These are phyloP conservation scores for Solanum hybrid DNA, from an alignment of 305 asterid genomes.

Conservation along the genomic window DNA sequence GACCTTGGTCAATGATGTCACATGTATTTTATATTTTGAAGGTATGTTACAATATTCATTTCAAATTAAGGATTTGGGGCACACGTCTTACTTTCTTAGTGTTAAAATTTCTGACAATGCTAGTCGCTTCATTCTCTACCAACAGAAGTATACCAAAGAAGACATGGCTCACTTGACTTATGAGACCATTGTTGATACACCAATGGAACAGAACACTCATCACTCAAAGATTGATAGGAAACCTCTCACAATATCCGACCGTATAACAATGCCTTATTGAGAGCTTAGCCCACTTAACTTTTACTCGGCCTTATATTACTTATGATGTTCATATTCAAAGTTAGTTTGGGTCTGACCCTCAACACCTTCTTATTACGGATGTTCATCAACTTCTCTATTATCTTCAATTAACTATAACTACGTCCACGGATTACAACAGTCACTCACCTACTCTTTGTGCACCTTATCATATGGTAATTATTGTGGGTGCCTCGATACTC, in stretches of 20 bases:
- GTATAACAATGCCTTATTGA: not conserved
- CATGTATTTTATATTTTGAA: not conserved
- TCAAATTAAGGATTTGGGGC: not conserved
- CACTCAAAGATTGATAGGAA: not conserved
- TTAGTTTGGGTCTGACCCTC: not conserved
- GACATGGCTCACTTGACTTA: not conserved
- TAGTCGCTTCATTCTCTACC: not conserved
- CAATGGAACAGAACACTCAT: not conserved
- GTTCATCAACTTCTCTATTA: not conserved
- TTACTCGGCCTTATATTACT: not conserved
- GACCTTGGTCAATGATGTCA: not conserved
- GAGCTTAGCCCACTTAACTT: not conserved
- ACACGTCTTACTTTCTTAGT: not conserved
- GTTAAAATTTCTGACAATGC: not conserved
- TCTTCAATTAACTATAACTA: not conserved
- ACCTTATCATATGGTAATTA: not conserved
- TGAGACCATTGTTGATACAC: too few species aligned
- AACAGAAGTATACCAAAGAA: not conserved
- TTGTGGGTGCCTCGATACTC: not conserved
- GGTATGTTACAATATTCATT: not conserved
- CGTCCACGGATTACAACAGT: not conserved
- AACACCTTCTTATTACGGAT: not conserved
- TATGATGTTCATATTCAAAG: not conserved
- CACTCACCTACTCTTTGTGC: not conserved
- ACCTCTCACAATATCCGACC: not conserved